phyloP scores from a whole-genome alignment of 768 basidiomycete species.

The Russula sp. region DNA sequence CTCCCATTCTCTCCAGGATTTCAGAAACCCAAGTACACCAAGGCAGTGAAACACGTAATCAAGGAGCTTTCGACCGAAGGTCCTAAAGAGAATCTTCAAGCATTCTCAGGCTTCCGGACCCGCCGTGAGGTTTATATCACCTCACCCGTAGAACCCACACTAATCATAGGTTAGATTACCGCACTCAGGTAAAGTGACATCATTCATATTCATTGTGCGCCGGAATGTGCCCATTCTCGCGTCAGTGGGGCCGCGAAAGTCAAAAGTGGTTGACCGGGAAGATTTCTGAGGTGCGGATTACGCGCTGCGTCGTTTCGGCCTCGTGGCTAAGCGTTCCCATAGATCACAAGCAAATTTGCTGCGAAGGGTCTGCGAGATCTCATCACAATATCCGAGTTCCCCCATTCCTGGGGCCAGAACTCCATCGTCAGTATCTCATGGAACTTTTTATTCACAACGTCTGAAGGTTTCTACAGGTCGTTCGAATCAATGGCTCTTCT shows the following conservation, averaged over 20 bases:
- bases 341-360: conserved; percentile 62
- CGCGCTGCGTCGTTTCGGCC: not conserved
- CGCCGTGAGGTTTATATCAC: conserved; percentile 46
- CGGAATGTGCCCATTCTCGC: not conserved
- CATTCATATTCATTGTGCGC: conserved; percentile 14
- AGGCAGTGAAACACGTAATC: conserved; percentile 51
- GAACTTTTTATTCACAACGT: not conserved
- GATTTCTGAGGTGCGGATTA: conserved; percentile 48
- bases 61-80: conserved; percentile 60
- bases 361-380: conserved; percentile 44
- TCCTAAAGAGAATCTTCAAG: conserved; percentile 53
- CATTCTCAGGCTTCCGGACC: conserved; percentile 66
- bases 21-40: conserved; percentile 53
- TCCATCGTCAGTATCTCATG: conserved; percentile 46
- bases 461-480: conserved; percentile 41
- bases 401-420: conserved; percentile 82
- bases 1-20: conserved; percentile 40
- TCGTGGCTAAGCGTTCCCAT: conserved; percentile 8
- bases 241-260: conserved; percentile 67
- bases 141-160: conserved; percentile 22
- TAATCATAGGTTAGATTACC: conserved; percentile 45
- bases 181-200: conserved; percentile 50
- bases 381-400: conserved; percentile 66
- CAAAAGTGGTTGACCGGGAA: conserved; percentile 69
- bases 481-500: conserved; percentile 68